Evolutionary conservation across 1,139 yeast genomes (phyloP).

Genomic region (Pichia sp.): DNA sequence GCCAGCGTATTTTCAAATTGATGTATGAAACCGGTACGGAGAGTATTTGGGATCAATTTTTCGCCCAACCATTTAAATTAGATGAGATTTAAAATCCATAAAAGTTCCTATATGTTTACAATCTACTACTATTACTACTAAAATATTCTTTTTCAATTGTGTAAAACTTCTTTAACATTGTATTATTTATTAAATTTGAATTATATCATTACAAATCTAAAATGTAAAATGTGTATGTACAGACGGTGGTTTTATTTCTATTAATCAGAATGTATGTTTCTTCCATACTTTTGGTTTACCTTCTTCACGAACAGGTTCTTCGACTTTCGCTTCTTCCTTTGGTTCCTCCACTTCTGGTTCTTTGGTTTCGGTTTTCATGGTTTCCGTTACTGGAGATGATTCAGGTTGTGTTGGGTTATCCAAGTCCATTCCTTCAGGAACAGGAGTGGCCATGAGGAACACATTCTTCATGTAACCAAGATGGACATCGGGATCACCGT

Average conservation of each 20-base stretch:
- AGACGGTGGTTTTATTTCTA: not conserved
- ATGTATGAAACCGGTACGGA: slow-evolving; percentile 67
- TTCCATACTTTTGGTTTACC: slow-evolving; percentile 13
- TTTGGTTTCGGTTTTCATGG: not conserved
- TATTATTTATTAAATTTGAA: not conserved
- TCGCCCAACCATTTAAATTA: slow-evolving; percentile 36
- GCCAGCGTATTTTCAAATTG: slow-evolving; percentile 56
- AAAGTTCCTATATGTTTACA: not conserved
- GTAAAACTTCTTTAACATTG: not conserved
- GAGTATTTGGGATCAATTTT: slow-evolving; percentile 76
- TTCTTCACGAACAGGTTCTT: not conserved
- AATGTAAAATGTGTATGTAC: not conserved
- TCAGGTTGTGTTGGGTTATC: not conserved
- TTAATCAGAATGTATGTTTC: slow-evolving; percentile 10
- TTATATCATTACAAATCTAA: not conserved
- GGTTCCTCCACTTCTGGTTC: not conserved
- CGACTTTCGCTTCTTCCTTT: not conserved
- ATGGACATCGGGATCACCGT: slow-evolving; percentile 21
- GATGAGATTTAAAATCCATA: slow-evolving; percentile 13
- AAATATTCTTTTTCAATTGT: not conserved
- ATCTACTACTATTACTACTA: not conserved
- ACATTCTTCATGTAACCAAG: slow-evolving; percentile 19
- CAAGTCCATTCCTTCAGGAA: slow-evolving; percentile 6
- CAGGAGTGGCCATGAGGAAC: slow-evolving; percentile 2
- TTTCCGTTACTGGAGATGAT: not conserved